Base-by-base conservation (phyloP, 306 rosid genomes). In the Lathyrus oleraceus region DNA sequence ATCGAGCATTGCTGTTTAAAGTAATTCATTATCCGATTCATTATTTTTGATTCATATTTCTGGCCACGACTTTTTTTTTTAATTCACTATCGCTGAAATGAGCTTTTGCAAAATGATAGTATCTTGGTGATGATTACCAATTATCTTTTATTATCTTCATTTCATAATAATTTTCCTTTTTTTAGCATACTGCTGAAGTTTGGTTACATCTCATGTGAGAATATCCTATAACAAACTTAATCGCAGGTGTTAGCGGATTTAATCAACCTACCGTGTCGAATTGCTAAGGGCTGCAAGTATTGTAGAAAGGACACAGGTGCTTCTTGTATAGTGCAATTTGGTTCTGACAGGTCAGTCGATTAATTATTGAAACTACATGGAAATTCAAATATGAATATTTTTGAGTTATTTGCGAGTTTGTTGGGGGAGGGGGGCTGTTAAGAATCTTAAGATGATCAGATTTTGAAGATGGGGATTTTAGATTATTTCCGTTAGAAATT, bases 271-370 rank as follows among this genome's bases (percentile, higher is more conserved):
- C 97, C 97, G 5, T 93, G 98, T 78, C 96, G 98, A 67, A 84
- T 93, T 76, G 97, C 96, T 39, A 90, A 82, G 81, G 97, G 98
- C 27, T 93, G 98, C 84, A 90, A 90, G 83, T 87, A 87, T 80
- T 93, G 98, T 79, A 76, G 77, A 38, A 75, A 77, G 72, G 91
- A 86, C 72, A 78, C 78, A 44, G 89, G 94, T 52, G 88, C 98
- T 72, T 87, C 98, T 39, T 93, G 98, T 77, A 81, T 90, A 70
- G 98, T 93, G 69, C 91, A 88, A 56, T 88, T 84, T 79, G 83
- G 81, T 68, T 71, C 84, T 80, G 92, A 84, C 71, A 93, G 92
- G 98, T 84, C 23, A 59, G 85, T 59, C 65, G 51, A 19, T 61
- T 73, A 76, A 8, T 63, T 20, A 62, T 72, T 73, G 54, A 71